Conservation (phyloP, 208 protist species). For the Trichomonas tenax region DNA sequence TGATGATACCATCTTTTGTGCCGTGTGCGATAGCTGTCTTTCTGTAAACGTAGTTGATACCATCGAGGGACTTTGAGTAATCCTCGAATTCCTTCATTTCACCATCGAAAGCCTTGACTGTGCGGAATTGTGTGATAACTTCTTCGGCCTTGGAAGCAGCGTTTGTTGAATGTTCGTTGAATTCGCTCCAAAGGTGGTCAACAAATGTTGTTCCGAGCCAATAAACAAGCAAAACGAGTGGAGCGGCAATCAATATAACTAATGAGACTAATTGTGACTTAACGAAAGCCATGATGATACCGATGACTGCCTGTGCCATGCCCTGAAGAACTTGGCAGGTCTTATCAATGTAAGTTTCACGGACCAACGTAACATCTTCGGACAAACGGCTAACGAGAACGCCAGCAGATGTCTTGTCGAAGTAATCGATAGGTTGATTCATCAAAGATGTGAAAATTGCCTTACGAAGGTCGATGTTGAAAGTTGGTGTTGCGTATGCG, state of each 20-base stretch:
- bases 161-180: background rate
- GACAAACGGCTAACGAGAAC: background rate
- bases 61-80: background rate
- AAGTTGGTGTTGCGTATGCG: background rate
- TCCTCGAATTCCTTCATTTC: background rate
- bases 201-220: background rate
- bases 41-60: background rate
- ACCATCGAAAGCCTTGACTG: background rate
- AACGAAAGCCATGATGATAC: background rate
- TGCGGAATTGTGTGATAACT: background rate
- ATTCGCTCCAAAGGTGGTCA: background rate
- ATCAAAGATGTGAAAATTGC: background rate
- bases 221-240: background rate
- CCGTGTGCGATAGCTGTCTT: background rate
- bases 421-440: background rate
- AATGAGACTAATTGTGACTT: background rate
- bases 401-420: background rate
- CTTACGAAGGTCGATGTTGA: background rate
- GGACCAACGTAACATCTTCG: background rate
- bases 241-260: background rate
- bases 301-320: background rate
- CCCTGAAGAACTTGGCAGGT: background rate
- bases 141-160: conserved; percentile 1
- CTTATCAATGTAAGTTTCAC: background rate
- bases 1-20: background rate